Base-by-base conservation (phyloP, 2,329 filamentous ascomycete genomes). In the Colletotrichum simmondsii region DNA sequence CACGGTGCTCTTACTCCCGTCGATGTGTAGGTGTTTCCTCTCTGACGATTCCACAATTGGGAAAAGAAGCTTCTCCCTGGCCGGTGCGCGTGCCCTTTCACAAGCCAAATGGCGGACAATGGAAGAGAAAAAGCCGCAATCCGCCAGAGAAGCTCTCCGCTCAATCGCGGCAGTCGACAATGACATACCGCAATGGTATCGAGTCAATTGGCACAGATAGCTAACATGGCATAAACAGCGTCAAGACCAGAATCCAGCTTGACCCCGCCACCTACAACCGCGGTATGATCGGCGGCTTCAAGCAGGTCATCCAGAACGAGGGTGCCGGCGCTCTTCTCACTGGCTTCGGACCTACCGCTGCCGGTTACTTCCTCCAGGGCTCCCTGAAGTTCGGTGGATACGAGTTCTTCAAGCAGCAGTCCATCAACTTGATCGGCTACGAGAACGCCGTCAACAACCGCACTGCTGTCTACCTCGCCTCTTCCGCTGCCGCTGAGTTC, bases 1-100 rank as follows among this genome's bases (percentile, higher is more conserved):
- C 97, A 99, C 91, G 97, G 96, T 86, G 93, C 90, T 82, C 92
- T 98, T 81, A 99, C 97, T 79, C 97, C 97, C 83, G 95, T 99
- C 86, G 97, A 99, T 94, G 97, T 99, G 96, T 98, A 97, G 86
- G 96, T 94, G 54, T 68, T 63, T 42, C 24, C 4, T 4, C 26
- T 32, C 56, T 7, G 14, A 58, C 54, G 11, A 22, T n/a, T 37
- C 24, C 53, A 14, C 53, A 37, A 12, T 58, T 49, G 26, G 37
- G 1, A 30, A 12, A 16, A 42, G 12, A 19, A n/a, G 12, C 11
- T 11, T 54, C 54, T 3, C n/a, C 10, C 53, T 58, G 28, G 28
- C 32, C 30, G 37, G 30, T 46, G 22, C 12, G 42, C 7, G 35
- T 46, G 63, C 14, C 14, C 30, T 57, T 59, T 72, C 65, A 53